Conservation (phyloP, 768 basidiomycete species). For the Rhizopogon vinicolor region DNA sequence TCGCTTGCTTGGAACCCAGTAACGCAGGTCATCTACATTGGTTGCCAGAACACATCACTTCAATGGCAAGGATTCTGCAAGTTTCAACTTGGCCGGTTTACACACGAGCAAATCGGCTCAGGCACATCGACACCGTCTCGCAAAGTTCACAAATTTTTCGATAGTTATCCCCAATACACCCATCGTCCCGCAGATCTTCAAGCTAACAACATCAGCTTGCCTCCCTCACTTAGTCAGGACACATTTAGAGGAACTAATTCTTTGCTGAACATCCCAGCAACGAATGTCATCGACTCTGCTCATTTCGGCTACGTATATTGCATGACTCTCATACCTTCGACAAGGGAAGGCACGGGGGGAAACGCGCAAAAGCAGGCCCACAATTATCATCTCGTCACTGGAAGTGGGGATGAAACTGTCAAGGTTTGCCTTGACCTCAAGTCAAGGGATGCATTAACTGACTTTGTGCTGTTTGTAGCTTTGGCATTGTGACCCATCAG, state of each 20-base stretch:
- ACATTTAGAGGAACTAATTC: slow-evolving; percentile 12
- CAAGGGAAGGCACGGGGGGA: slow-evolving; percentile 33
- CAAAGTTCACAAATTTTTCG: slow-evolving; percentile 86
- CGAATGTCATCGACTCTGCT: slow-evolving; percentile 80
- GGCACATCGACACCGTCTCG: slow-evolving; percentile 35
- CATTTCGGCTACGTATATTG: slow-evolving; percentile 96
- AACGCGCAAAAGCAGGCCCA: slow-evolving; percentile 14
- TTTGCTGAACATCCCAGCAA: slow-evolving; percentile 50
- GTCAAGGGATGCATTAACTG: not conserved
- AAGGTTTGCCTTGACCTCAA: slow-evolving; percentile 46
- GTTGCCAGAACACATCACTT: slow-evolving; percentile 90
- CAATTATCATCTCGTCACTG: slow-evolving; percentile 63
- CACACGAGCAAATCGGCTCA: slow-evolving; percentile 13
- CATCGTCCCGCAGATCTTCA: slow-evolving; percentile 63
- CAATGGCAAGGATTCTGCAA: slow-evolving; percentile 75
- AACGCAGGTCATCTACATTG: slow-evolving; percentile 73
- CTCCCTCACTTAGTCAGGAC: slow-evolving; percentile 28
- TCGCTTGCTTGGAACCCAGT: slow-evolving; percentile 73
- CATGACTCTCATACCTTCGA: slow-evolving; percentile 49
- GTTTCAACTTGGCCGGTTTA: not conserved
- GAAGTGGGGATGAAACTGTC: slow-evolving; percentile 87
- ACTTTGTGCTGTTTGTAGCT: slow-evolving; percentile 35
- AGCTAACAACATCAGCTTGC: slow-evolving; percentile 49
- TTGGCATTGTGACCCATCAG: slow-evolving; percentile 53
- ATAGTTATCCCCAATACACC: slow-evolving; percentile 76